phyloP scores from a whole-genome alignment of 192 early-diverging fungal genomes.

The Podila verticillata region DNA sequence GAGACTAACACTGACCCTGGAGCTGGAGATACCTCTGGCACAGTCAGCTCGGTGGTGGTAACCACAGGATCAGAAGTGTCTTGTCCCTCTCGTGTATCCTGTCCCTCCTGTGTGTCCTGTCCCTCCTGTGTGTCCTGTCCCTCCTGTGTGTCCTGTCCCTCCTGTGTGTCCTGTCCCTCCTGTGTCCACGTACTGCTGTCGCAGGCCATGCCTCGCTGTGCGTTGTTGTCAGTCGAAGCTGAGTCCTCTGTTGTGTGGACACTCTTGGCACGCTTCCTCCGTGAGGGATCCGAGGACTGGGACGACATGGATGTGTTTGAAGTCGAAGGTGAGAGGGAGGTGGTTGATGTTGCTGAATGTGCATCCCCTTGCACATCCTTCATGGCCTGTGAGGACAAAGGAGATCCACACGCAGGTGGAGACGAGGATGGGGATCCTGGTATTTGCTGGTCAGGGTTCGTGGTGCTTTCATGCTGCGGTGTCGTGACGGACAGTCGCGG shows the following conservation, averaged over 20 bases:
- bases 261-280: slow-evolving; percentile 3
- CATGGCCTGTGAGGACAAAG: neutral
- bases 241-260: neutral
- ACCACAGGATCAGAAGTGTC: neutral
- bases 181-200: neutral
- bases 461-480: neutral
- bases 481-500: neutral
- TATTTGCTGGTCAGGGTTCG: neutral
- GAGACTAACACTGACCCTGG: too few relatives aligned
- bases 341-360: neutral
- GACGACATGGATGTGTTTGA: neutral
- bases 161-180: too few relatives aligned
- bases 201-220: neutral
- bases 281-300: neutral
- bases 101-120: neutral
- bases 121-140: neutral
- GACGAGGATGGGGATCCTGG: neutral
- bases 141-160: neutral
- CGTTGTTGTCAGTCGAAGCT: neutral
- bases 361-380: neutral
- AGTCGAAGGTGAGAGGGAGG: neutral
- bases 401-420: neutral
- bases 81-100: neutral
- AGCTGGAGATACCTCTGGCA: too few relatives aligned
- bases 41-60: neutral